These are phyloP conservation scores for Priceomyces melissophilus DNA, from an alignment of 805 yeast genomes.

Conservation along the genomic window DNA sequence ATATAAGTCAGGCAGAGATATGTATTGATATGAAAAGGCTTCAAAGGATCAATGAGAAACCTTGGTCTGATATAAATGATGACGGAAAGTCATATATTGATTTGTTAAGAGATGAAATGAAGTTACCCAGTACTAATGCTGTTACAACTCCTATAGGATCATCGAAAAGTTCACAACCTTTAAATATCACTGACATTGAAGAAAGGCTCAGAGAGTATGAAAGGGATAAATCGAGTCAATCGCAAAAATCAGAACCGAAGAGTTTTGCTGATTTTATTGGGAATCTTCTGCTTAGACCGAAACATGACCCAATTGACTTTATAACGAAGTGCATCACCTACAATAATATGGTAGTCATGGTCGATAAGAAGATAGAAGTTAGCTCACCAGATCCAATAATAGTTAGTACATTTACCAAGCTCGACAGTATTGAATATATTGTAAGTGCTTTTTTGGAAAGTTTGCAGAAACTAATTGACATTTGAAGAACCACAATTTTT, in stretches of 20 bases:
- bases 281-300: slow-evolving; percentile 27
- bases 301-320: slow-evolving; percentile 43
- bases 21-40: slow-evolving; percentile 57
- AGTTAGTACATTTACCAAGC: slow-evolving; percentile 58
- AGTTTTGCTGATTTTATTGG: slow-evolving; percentile 20
- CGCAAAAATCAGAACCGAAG: slow-evolving; percentile 5
- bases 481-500: neutral
- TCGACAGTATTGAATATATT: slow-evolving; percentile 57
- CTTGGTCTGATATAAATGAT: slow-evolving; percentile 58
- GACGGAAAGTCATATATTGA: slow-evolving; percentile 56
- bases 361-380: slow-evolving; percentile 55
- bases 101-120: slow-evolving; percentile 52
- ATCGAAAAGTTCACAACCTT: slow-evolving; percentile 12
- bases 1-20: slow-evolving; percentile 59
- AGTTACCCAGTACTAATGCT: slow-evolving; percentile 20
- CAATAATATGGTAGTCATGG: slow-evolving; percentile 56
- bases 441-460: slow-evolving; percentile 30
- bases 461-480: slow-evolving; percentile 5
- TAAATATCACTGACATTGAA: slow-evolving; percentile 22
- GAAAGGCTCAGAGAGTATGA: slow-evolving; percentile 11
- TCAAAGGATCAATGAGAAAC: slow-evolving; percentile 47
- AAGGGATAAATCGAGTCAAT: slow-evolving; percentile 3
- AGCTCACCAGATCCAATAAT: slow-evolving; percentile 67
- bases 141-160: slow-evolving; percentile 6
- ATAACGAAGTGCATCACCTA: slow-evolving; percentile 63